Conservation (phyloP, 192 early-diverging fungal species). For the Coemansia sp. region DNA sequence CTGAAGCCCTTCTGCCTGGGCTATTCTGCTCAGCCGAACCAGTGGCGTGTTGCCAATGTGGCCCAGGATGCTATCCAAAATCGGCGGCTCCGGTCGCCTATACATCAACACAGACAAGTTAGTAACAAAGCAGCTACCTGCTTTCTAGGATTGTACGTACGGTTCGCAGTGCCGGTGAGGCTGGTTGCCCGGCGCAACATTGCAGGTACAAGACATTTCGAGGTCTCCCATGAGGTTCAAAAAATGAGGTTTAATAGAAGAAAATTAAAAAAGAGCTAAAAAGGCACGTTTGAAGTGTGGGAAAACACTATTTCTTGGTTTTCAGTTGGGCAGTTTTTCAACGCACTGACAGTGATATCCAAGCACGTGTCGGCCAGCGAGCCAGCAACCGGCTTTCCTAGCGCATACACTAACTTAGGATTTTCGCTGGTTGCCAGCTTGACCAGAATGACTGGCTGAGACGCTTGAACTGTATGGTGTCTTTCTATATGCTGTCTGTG, state of each 20-base stretch:
- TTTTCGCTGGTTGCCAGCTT: not conserved
- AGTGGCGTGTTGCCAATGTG: constrained; percentile 97
- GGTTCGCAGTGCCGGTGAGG: constrained; percentile 49
- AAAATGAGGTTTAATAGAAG: too few relatives aligned
- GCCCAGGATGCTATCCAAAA: constrained; percentile 86
- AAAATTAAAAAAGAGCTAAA: too few relatives aligned
- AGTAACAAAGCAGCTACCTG: not conserved
- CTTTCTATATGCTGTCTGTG: not conserved
- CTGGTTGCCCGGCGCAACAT: constrained; percentile 38
- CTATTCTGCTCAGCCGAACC: constrained; percentile 87
- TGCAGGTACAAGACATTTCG: constrained; percentile 51
- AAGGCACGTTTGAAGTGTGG: too few relatives aligned
- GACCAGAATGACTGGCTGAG: constrained; percentile 29
- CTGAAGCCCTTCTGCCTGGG: constrained; percentile 82
- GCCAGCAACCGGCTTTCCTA: constrained; percentile 15
- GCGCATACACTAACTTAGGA: constrained; percentile 16
- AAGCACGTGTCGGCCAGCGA: constrained; percentile 1
- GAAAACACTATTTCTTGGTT: too few relatives aligned
- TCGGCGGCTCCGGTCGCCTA: constrained; percentile 69
- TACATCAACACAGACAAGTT: not conserved
- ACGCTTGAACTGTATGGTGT: constrained; percentile 15
- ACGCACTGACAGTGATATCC: constrained; percentile 14
- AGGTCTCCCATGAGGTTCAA: constrained; percentile 32
- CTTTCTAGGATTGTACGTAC: constrained; percentile 20
- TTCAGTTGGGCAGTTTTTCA: not conserved